Percentiles rank a stretch among this genome's conserved stretches.
phyloP scores from a whole-genome alignment of 345 rosid genomes.

The Eucalyptus erythrocorys region DNA sequence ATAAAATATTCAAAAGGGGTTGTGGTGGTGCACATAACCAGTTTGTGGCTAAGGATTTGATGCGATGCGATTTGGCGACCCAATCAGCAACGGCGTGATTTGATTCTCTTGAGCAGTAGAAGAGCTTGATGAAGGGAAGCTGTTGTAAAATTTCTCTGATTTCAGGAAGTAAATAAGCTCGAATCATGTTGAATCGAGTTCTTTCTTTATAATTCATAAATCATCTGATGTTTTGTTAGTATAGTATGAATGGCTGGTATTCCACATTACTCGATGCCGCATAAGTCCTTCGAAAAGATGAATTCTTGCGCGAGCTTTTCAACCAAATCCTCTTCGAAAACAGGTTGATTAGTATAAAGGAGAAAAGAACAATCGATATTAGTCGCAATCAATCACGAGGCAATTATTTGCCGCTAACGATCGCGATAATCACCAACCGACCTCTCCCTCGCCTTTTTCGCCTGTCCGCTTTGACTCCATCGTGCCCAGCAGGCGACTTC shows the following conservation, averaged over 20 bases:
- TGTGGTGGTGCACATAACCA: no score
- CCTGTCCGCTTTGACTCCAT: background rate
- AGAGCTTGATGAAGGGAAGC: no score
- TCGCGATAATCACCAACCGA: background rate
- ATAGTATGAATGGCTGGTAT: background rate
- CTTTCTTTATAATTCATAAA: fast-evolving
- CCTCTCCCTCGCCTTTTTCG: background rate
- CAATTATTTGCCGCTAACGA: background rate
- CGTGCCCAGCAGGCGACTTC: background rate
- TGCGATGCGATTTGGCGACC: no score
- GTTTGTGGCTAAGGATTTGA: no score
- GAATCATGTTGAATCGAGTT: background rate
- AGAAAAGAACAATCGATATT: background rate
- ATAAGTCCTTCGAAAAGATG: fast-evolving
- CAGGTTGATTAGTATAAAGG: background rate
- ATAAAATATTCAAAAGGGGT: no score
- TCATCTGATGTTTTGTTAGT: fast-evolving
- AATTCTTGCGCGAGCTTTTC: background rate
- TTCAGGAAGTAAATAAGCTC: no score
- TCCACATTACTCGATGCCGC: fast-evolving
- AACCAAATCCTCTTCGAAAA: background rate
- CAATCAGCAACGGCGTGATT: no score
- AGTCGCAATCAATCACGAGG: background rate
- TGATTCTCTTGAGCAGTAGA: no score
- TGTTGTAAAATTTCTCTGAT: no score